Evolutionary conservation across 345 rosid species (phyloP).

Genomic region (Lenwebbia sp.): DNA sequence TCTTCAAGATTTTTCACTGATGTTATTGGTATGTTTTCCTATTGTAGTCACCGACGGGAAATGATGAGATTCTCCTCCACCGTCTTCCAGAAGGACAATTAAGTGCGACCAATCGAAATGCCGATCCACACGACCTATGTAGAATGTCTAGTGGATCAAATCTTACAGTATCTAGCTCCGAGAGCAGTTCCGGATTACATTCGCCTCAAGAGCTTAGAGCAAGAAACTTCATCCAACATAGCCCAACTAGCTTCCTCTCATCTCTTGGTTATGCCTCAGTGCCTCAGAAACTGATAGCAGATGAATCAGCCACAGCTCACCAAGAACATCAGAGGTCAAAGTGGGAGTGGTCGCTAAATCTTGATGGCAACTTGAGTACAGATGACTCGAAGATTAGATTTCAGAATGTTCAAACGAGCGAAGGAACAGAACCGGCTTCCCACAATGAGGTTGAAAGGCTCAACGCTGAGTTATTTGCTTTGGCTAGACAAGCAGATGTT

Average conservation of each 20-base stretch:
- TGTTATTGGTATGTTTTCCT: neutral
- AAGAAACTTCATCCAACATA: slow-evolving; percentile 4
- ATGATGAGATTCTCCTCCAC: neutral
- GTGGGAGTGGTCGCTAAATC: slow-evolving; percentile 22
- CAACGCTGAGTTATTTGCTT: slow-evolving; percentile 15
- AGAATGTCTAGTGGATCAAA: slow-evolving; percentile 27
- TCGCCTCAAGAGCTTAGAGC: slow-evolving; percentile 21
- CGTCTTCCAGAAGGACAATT: neutral
- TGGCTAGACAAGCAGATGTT: slow-evolving; percentile 26
- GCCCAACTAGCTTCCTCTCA: slow-evolving; percentile 5
- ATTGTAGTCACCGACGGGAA: neutral
- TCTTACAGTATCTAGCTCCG: slow-evolving; percentile 25
- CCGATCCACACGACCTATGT: neutral
- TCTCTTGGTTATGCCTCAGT: slow-evolving; percentile 5
- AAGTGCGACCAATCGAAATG: neutral
- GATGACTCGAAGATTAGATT: neutral
- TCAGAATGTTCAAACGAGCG: neutral
- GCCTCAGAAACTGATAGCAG: slow-evolving; percentile 2
- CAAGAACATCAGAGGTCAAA: slow-evolving; percentile 14
- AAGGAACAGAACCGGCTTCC: slow-evolving; percentile 2
- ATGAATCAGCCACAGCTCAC: slow-evolving; percentile 3
- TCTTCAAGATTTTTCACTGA: neutral
- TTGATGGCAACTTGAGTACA: slow-evolving; percentile 8
- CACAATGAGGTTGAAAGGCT: slow-evolving; percentile 24
- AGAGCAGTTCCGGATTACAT: slow-evolving; percentile 22